Percentiles rank a stretch among this genome's conserved stretches.
phyloP scores from a whole-genome alignment of 345 rosid species.

The Euphorbia pulcherrima region DNA sequence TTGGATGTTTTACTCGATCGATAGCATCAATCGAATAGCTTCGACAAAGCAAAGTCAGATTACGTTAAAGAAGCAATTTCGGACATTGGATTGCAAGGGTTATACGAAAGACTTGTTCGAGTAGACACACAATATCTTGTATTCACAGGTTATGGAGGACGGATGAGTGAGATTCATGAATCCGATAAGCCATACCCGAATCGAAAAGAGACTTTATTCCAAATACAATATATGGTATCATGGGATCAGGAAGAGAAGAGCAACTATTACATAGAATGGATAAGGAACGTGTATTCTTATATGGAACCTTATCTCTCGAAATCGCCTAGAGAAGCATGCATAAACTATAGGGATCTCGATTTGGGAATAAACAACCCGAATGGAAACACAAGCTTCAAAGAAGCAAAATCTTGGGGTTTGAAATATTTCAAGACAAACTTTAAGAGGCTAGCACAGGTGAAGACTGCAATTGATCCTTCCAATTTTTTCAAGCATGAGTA shows the following conservation, averaged over 20 bases:
- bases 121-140: neutral
- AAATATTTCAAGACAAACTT: slow-evolving; percentile 19
- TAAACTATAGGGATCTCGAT: slow-evolving; percentile 25
- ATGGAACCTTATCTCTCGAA: slow-evolving; percentile 18
- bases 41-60: slow-evolving; percentile 20
- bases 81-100: slow-evolving; percentile 9
- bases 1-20: slow-evolving; percentile 8
- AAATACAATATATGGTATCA: slow-evolving; percentile 8
- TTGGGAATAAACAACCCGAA: slow-evolving; percentile 11
- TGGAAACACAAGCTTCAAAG: neutral
- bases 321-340: slow-evolving; percentile 11
- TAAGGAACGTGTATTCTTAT: slow-evolving; percentile 7
- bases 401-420: slow-evolving; percentile 13
- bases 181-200: slow-evolving; percentile 21
- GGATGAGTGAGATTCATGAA: slow-evolving; percentile 20
- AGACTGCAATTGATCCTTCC: slow-evolving; percentile 16
- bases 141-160: slow-evolving; percentile 22
- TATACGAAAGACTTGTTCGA: slow-evolving; percentile 1
- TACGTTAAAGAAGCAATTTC: slow-evolving; percentile 15
- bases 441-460: slow-evolving; percentile 8
- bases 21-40: neutral
- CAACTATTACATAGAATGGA: neutral
- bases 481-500: slow-evolving; percentile 22
- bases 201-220: slow-evolving; percentile 12
- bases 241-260: slow-evolving; percentile 20